Percentiles rank a stretch among this genome's conserved stretches.
Evolutionary conservation across 2,329 filamentous ascomycete genomes (phyloP).

Genomic region (Didymellaceae sp.): DNA sequence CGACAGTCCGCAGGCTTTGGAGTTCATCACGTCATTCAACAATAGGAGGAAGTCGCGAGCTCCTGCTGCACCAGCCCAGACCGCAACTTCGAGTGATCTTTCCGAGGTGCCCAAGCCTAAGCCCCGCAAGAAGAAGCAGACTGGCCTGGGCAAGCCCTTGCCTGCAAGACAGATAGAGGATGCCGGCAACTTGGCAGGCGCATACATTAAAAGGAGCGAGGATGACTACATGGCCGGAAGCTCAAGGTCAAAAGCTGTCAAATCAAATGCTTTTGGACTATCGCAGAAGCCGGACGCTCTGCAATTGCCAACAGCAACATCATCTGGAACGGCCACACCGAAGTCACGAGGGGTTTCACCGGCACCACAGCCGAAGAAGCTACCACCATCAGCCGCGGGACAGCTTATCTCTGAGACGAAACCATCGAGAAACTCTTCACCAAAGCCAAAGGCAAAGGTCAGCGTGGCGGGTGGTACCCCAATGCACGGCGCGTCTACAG

Average conservation of each 20-base stretch:
- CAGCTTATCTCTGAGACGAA: constrained; percentile 80
- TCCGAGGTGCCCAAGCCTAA: constrained; percentile 45
- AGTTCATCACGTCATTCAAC: constrained; percentile 79
- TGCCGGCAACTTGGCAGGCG: constrained; percentile 69
- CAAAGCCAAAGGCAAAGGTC: constrained; percentile 66
- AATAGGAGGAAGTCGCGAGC: constrained; percentile 59
- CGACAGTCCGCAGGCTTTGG: constrained; percentile 76
- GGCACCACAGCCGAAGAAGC: constrained; percentile 57
- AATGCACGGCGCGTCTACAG: constrained; percentile 81
- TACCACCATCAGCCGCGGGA: constrained; percentile 73
- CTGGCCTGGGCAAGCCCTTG: constrained; percentile 46
- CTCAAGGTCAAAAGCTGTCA: constrained; percentile 48
- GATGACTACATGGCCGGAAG: constrained; percentile 72
- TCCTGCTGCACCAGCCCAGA: constrained; percentile 23
- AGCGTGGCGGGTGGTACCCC: constrained; percentile 77
- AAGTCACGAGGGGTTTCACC: constrained; percentile 50
- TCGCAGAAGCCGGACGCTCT: constrained; percentile 59
- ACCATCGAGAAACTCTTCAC: constrained; percentile 60
- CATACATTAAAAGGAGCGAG: constrained; percentile 77
- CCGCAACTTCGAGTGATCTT: constrained; percentile 25
- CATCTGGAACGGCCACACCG: constrained; percentile 43
- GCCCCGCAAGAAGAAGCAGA: constrained; percentile 52
- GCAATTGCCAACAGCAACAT: constrained; percentile 35
- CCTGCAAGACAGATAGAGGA: constrained; percentile 60
- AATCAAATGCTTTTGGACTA: constrained; percentile 56